A percentile compares a stretch with the other conserved stretches of the same genome.
phyloP scores from a whole-genome alignment of 768 basidiomycete species.

The Collybia mongolica region DNA sequence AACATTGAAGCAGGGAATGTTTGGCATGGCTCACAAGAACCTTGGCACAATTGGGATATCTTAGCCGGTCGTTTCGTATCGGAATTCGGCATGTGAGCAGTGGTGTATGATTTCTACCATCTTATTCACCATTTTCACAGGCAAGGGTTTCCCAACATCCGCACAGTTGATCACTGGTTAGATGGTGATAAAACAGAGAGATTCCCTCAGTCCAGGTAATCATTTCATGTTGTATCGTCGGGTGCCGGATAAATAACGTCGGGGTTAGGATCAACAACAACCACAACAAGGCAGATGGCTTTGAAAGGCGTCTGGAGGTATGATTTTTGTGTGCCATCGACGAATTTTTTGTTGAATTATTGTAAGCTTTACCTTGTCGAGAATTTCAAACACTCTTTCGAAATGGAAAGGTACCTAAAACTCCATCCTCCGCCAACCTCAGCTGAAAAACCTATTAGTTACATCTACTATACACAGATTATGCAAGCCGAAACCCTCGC shows the following conservation, averaged over 20 bases:
- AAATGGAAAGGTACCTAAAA: conserved; percentile 70
- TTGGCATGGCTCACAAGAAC: conserved; percentile 91
- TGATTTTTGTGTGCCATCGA: conserved; percentile 5
- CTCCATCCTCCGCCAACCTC: neutral
- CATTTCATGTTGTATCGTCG: conserved; percentile 6
- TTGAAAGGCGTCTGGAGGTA: conserved; percentile 80
- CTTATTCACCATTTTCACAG: conserved; percentile 32
- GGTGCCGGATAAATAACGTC: neutral
- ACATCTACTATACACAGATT: conserved; percentile 91
- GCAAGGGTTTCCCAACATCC: conserved; percentile 86
- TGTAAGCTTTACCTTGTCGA: conserved; percentile 84
- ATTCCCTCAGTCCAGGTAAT: conserved; percentile 83
- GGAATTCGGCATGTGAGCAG: conserved; percentile 84
- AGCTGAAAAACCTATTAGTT: conserved; percentile 42
- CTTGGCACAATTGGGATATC: conserved; percentile 93
- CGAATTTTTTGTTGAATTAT: conserved; percentile 2
- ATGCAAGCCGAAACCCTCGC: conserved; percentile 94
- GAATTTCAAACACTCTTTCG: conserved; percentile 88
- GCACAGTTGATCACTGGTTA: conserved; percentile 90
- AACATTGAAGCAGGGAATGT: conserved; percentile 65
- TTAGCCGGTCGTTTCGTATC: conserved; percentile 91
- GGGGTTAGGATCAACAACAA: conserved; percentile 57
- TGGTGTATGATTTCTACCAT: neutral
- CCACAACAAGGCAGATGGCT: conserved; percentile 93
- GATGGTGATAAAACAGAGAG: conserved; percentile 71